These are phyloP conservation scores for Fraxinus ornus DNA, from an alignment of 305 asterid genomes.

Conservation along the genomic window DNA sequence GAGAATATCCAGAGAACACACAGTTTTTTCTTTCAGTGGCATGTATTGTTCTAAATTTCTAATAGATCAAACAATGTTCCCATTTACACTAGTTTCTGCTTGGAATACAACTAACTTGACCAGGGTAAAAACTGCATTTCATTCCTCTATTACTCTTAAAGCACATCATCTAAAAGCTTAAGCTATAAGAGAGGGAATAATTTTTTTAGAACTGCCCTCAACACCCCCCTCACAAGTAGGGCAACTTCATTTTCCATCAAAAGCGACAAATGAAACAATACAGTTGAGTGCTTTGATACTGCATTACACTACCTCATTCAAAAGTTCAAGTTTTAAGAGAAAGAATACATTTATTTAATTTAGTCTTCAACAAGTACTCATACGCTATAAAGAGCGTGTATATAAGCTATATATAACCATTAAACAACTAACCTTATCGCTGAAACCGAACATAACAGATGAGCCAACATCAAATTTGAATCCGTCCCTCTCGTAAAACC, in stretches of 20 bases:
- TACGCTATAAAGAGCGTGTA: not conserved
- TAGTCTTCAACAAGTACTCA: not conserved
- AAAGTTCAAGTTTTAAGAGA: not conserved
- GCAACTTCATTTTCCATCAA: not conserved
- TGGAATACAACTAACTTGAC: not conserved
- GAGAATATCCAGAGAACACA: not conserved
- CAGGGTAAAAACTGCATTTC: not conserved
- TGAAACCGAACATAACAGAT: constrained; percentile 98
- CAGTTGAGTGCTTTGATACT: not conserved
- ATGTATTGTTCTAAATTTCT: not conserved
- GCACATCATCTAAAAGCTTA: not conserved
- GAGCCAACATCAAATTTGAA: constrained; percentile 96
- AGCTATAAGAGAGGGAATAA: not conserved
- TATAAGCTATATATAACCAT: not conserved
- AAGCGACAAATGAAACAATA: not conserved
- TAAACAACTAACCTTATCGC: constrained; percentile 75
- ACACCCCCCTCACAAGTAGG: not conserved
- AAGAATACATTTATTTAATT: not conserved
- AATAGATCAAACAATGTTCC: not conserved
- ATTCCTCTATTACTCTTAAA: not conserved
- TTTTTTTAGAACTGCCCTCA: not conserved
- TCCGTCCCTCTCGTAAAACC: constrained; percentile 86
- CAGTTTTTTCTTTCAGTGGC: not conserved
- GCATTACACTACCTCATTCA: not conserved
- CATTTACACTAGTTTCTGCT: not conserved